Evolutionary conservation across 805 yeast genomes (phyloP).

Genomic region (Zygotorulaspora chibaensis): DNA sequence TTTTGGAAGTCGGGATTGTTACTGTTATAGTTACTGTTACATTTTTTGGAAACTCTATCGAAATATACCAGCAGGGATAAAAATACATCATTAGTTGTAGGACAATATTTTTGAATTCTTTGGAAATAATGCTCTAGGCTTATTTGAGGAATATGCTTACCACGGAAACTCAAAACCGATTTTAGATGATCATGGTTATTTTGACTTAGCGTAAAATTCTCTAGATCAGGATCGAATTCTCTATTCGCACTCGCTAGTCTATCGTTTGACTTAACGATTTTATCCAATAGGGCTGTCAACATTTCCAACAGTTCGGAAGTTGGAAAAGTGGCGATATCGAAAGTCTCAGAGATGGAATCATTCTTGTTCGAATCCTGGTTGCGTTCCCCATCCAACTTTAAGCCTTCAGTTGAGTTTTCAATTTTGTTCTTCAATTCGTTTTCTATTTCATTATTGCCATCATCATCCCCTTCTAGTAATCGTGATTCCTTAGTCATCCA

Average conservation of each 20-base stretch:
- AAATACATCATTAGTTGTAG: conserved; percentile 97
- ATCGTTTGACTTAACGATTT: conserved; percentile 88
- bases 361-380: conserved; percentile 3
- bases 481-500: background rate
- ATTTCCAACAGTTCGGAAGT: conserved; percentile 74
- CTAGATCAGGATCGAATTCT: conserved; percentile 5
- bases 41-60: conserved; percentile 82
- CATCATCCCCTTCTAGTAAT: background rate
- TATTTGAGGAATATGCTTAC: conserved; percentile 95
- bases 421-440: background rate
- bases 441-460: background rate
- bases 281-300: conserved; percentile 80
- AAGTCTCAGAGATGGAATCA: conserved; percentile 11
- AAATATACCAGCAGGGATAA: conserved; percentile 85
- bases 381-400: too few species aligned
- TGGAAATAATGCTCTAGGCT: conserved; percentile 82
- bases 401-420: background rate
- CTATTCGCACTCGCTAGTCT: conserved; percentile 44
- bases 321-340: conserved; percentile 73
- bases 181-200: conserved; percentile 9
- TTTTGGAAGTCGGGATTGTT: conserved; percentile 6
- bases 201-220: background rate
- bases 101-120: conserved; percentile 92
- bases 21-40: conserved; percentile 24
- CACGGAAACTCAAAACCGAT: conserved; percentile 81